Evolutionary conservation across 2,329 filamentous ascomycete species (phyloP), one percentile per base, ranked within the genome.

Genomic region (Verruconis gallopava): DNA sequence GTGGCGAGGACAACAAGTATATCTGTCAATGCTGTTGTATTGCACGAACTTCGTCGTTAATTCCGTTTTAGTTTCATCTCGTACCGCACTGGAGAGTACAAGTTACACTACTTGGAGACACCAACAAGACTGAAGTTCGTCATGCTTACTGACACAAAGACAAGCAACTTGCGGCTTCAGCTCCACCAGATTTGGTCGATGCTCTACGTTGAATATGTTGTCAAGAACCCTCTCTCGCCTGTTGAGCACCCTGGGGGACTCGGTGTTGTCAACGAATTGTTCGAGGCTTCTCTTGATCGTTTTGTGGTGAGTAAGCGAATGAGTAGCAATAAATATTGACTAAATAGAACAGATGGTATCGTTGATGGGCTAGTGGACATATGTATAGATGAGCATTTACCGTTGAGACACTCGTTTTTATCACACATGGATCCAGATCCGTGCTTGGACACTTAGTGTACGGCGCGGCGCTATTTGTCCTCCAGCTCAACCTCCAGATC

Each of bases 151-250:
- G 91, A 96, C 64, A 84, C 83, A 28, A 81, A 77, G 50, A 83
- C 85, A 44, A 75, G 82, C 50, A 95, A 86, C 62, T 89, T 98
- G 77, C 77, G 88, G 35, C 85, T 93, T 53, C 89, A 93, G 17
- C 65, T 98, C 55, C 88, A 98, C 59, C 91, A 98, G 71, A 95
- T 98, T 48, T 98, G 95, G 62, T 93, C 95, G 45, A 96, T 93
- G 59, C 74, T 96, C 18, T 98, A 91, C 67, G 89, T 98, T 14
- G 91, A 98, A 66, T 98, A 91, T 55, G 75, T 79, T 21, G 73
- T 79, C 39, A 79, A 79, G 55, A 79, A 76, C 46, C 75, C 75
- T 3, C 61, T 79, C 15, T 71, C 73, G 25, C 75, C 75, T 0
- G 61, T 67, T 1, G 75, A 79, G 52, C 75, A 79, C 55, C 69